Percentiles rank a stretch among this genome's conserved stretches.
Conservation (phyloP, 164 flowering plant species). For the Vitis labrusca region DNA sequence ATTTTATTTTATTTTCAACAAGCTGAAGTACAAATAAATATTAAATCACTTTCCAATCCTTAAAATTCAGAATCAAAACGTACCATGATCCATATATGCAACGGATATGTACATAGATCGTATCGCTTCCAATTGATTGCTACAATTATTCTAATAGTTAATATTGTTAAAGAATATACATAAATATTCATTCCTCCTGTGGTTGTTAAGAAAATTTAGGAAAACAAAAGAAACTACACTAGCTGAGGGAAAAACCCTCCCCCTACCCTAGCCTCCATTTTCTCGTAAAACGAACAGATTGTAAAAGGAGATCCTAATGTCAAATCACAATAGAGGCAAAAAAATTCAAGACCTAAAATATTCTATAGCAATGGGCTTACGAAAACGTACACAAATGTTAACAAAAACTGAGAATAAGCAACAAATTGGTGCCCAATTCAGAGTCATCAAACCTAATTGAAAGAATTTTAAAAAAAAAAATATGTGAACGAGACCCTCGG, state of each 20-base stretch:
- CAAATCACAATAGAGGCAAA: neutral
- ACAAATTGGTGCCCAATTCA: neutral
- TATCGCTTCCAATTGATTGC: conserved; percentile 84
- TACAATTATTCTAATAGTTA: conserved; percentile 59
- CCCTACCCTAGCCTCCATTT: too few species aligned
- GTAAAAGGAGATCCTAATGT: neutral
- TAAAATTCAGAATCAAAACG: conserved; percentile 14
- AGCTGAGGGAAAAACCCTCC: too few species aligned
- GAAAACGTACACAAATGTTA: neutral
- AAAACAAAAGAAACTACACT: neutral
- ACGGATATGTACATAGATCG: conserved; percentile 74
- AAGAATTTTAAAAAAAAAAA: neutral
- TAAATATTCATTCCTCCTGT: neutral
- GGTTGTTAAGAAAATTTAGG: neutral
- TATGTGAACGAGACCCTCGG: too few species aligned
- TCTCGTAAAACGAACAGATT: neutral
- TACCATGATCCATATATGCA: conserved; percentile 99
- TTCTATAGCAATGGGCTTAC: neutral
- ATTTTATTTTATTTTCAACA: neutral
- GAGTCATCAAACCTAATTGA: neutral
- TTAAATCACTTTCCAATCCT: neutral
- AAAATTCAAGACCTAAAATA: neutral
- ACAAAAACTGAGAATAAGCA: neutral
- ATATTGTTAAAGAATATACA: conserved; percentile 36
- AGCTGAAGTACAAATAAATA: neutral